phyloP scores from a whole-genome alignment of 768 basidiomycete species.

The Tricholoma sp. region DNA sequence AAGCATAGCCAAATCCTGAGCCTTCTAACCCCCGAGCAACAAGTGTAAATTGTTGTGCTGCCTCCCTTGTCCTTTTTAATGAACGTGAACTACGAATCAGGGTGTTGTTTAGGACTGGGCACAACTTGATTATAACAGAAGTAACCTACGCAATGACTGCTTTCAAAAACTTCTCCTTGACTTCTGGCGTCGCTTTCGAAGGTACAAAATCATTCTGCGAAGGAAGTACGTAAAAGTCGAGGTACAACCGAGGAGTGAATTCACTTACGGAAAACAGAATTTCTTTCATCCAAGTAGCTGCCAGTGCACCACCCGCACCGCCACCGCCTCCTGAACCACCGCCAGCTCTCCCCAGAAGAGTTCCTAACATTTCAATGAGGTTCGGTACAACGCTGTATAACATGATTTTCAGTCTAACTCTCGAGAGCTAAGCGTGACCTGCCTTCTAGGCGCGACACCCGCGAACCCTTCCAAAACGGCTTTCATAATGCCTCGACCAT shows the following conservation, averaged over 20 bases:
- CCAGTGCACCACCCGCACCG: conserved; percentile 23
- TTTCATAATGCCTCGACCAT: conserved; percentile 66
- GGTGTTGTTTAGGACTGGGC: neutral
- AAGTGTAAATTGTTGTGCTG: conserved; percentile 83
- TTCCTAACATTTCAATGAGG: conserved; percentile 75
- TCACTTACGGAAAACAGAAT: conserved; percentile 59
- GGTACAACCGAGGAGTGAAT: neutral
- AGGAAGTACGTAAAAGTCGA: neutral
- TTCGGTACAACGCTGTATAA: conserved; percentile 65
- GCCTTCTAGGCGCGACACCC: conserved; percentile 66
- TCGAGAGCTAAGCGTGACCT: neutral
- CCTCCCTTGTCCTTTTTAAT: conserved; percentile 69
- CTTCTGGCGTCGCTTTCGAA: conserved; percentile 66
- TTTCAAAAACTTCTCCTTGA: conserved; percentile 76
- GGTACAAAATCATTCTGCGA: conserved; percentile 66
- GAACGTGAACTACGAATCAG: conserved; percentile 53
- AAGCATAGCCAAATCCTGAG: conserved; percentile 81
- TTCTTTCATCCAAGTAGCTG: conserved; percentile 65
- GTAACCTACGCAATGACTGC: conserved; percentile 56
- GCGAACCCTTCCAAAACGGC: conserved; percentile 79
- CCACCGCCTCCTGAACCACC: conserved; percentile 18
- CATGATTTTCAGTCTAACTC: neutral
- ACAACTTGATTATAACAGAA: neutral
- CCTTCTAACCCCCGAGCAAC: conserved; percentile 82
- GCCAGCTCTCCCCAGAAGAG: conserved; percentile 48